Evolutionary conservation across 495 filamentous ascomycete genomes (phyloP), one percentile per base, ranked within the genome.

Genomic region (Xylaria venustula): DNA sequence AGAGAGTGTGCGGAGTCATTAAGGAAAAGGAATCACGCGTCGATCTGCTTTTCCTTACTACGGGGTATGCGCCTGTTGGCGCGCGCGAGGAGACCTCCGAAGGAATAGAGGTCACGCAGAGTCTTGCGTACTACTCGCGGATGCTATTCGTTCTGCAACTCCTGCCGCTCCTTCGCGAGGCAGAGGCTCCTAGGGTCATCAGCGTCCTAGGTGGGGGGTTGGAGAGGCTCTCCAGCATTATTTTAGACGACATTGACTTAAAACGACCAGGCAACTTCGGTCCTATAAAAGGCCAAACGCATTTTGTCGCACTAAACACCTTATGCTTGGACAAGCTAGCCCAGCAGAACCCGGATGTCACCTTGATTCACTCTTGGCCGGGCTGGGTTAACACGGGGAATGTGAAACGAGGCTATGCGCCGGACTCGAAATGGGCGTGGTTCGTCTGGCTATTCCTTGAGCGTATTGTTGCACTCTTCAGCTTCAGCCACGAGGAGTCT

Each of bases 361-460:
- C 64, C 9, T 78, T 78, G 58, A 65, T 78, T 26, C 75, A 77
- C 63, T 58, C 64, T 15, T 69, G 64, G 60, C 75, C 76, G 9
- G 76, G 75, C 0, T 50, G 53, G 46, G 75, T 77, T 32, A 68
- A 62, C 50, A 78, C 75, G n/a, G 75, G 70, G 7, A 68, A 72
- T 56, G 61, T 71, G 30, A 68, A 61, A 12, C 64, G 72, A 44
- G 72, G 70, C 14, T 54, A 48, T 37, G 65, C 61, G 20, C 36
- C 56, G 20, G 62, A 62, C 23, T 73, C 66, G 59, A 40, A 62
- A 19, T 57, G 46, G 62, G 55, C 40, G 19, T 55, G 63, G 60
- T 53, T 75, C 17, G 55, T 64, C 40, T 34, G 61, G 53, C 45
- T 69, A 25, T 2, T 74, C 55, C 53, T 73, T 2, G 61, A 57